phyloP scores from a whole-genome alignment of 2,329 filamentous ascomycete species.

The Penicillium sp. region DNA sequence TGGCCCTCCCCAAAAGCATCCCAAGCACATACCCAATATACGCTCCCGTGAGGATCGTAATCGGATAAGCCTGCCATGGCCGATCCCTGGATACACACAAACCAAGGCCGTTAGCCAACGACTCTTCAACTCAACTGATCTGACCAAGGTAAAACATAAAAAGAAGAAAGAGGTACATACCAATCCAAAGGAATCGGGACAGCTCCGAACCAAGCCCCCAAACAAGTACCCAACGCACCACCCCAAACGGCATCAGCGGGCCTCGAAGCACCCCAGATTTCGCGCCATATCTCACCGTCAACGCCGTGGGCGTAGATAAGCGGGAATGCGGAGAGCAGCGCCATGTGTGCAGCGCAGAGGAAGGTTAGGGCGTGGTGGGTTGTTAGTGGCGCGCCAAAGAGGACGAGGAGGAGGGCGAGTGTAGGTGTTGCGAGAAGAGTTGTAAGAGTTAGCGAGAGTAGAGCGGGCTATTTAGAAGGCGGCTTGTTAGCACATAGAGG shows the following conservation, averaged over 20 bases:
- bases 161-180: conserved; percentile 48
- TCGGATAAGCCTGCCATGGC: conserved; percentile 98
- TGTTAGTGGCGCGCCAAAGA: conserved; percentile 90
- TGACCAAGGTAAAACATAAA: not conserved
- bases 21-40: conserved; percentile 80
- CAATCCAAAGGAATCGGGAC: conserved; percentile 96
- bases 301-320: conserved; percentile 86
- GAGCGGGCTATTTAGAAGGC: conserved; percentile 60
- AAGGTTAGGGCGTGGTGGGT: conserved; percentile 79
- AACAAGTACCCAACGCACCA: conserved; percentile 73
- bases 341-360: conserved; percentile 80
- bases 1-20: conserved; percentile 21
- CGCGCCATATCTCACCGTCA: conserved; percentile 71
- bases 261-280: conserved; percentile 68
- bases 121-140: not conserved
- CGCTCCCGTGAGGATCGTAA: conserved; percentile 83
- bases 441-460: conserved; percentile 68
- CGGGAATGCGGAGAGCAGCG: conserved; percentile 77
- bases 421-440: conserved; percentile 60
- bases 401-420: conserved; percentile 69
- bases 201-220: conserved; percentile 91
- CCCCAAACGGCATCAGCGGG: conserved; percentile 87
- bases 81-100: conserved; percentile 65
- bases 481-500: not conserved
- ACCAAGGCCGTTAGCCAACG: not conserved